A percentile compares a stretch with the other conserved stretches of the same genome.
Conservation (phyloP, 768 basidiomycete genomes). For the Auriscalpium vulgare region DNA sequence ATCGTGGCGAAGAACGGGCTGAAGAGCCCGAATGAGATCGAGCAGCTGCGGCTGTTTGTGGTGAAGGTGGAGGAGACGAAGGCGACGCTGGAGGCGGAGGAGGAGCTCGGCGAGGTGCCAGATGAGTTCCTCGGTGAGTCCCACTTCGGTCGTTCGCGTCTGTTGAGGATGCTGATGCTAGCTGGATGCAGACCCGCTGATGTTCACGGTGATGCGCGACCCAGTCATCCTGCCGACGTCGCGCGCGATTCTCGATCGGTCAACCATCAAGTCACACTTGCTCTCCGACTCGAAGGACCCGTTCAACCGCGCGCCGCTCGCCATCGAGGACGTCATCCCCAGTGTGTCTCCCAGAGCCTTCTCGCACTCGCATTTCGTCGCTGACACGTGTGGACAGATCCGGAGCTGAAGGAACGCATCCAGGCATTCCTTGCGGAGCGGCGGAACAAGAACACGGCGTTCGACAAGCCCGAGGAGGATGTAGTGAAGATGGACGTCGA, state of each 20-base stretch:
- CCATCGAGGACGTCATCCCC: conserved; percentile 71
- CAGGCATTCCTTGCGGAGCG: conserved; percentile 61
- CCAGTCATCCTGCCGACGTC: conserved; percentile 89
- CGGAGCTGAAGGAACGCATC: conserved; percentile 68
- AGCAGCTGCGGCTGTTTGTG: conserved; percentile 61
- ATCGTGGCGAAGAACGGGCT: conserved; percentile 55
- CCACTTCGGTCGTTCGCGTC: conserved; percentile 1
- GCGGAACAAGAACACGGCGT: conserved; percentile 27
- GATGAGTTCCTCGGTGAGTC: conserved; percentile 87
- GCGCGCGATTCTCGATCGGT: conserved; percentile 66
- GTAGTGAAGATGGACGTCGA: conserved; percentile 12
- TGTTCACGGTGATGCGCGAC: conserved; percentile 91
- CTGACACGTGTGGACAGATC: conserved; percentile 32
- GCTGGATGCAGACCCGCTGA: conserved; percentile 62
- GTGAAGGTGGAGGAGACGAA: conserved; percentile 79
- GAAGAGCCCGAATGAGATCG: conserved; percentile 74
- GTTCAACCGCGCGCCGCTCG: conserved; percentile 84
- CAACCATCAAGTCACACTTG: conserved; percentile 92
- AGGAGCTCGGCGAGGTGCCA: conserved; percentile 87
- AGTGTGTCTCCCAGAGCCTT: conserved; percentile 37
- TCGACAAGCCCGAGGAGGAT: conserved; percentile 16
- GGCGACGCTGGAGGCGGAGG: conserved; percentile 75
- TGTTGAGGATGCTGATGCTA: conserved; percentile 7
- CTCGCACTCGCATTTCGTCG: background rate
- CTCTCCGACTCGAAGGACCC: conserved; percentile 90